These are phyloP conservation scores for Sporothrix phasma DNA, from an alignment of 2,329 filamentous ascomycete genomes.

Conservation along the genomic window DNA sequence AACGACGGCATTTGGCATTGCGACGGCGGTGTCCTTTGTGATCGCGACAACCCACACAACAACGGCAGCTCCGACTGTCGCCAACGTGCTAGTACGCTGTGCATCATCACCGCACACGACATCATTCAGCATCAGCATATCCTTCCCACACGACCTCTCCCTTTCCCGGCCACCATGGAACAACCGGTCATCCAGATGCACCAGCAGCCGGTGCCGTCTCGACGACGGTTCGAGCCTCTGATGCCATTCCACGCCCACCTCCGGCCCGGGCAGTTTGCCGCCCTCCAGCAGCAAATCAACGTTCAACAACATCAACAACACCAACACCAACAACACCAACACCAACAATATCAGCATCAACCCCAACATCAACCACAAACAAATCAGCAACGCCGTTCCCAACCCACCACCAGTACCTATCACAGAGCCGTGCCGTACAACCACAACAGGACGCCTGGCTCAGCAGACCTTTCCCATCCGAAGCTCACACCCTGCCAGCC, in stretches of 20 bases:
- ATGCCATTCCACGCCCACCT: slow-evolving; percentile 24
- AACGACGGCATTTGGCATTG: neutral
- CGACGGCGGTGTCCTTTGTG: neutral
- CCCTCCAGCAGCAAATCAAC: slow-evolving; percentile 18
- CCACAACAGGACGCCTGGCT: slow-evolving; percentile 20
- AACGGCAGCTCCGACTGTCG: neutral
- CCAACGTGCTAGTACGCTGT: neutral
- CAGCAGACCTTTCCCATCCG: slow-evolving; percentile 31
- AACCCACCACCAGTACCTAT: slow-evolving; percentile 13
- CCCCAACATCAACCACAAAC: slow-evolving; percentile 12
- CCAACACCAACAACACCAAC: slow-evolving; percentile 15
- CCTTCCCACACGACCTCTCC: neutral
- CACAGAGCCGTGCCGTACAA: slow-evolving; percentile 11
- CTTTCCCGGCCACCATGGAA: slow-evolving; percentile 21
- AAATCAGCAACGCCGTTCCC: slow-evolving; percentile 11
- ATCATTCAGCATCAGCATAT: neutral
- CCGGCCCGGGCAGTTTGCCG: slow-evolving; percentile 23
- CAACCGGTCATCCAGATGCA: slow-evolving; percentile 43
- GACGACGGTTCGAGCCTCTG: slow-evolving; percentile 31
- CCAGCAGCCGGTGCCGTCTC: slow-evolving; percentile 37
- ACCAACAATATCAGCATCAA: no score
- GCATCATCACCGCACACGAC: neutral
- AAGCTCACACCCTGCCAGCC: slow-evolving; percentile 26
- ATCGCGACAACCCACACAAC: neutral
- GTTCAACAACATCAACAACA: slow-evolving; percentile 16